These are phyloP conservation scores for Phialemonium atrogriseum DNA, from an alignment of 2,329 filamentous ascomycete species.

Conservation along the genomic window DNA sequence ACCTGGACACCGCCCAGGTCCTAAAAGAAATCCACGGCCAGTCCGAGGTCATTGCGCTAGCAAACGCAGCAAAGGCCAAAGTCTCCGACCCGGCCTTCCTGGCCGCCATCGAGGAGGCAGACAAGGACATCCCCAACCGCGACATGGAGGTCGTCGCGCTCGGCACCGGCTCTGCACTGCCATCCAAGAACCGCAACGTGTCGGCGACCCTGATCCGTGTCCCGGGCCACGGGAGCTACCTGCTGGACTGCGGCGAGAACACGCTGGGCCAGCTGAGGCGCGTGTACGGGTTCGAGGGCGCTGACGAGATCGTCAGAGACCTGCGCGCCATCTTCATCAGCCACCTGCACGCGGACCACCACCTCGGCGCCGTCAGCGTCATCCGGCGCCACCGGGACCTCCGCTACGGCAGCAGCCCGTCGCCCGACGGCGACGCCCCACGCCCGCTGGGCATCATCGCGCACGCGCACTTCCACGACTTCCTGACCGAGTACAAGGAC, in stretches of 20 bases:
- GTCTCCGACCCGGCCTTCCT: slow-evolving; percentile 36
- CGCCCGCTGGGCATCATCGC: slow-evolving; percentile 56
- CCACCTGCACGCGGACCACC: slow-evolving; percentile 93
- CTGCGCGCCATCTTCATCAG: slow-evolving; percentile 85
- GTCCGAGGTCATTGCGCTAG: slow-evolving; percentile 41
- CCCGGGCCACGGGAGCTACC: slow-evolving; percentile 76
- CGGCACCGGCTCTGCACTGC: slow-evolving; percentile 83
- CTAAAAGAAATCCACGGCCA: slow-evolving; percentile 23
- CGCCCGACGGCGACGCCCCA: slow-evolving; percentile 18
- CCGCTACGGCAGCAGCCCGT: slow-evolving; percentile 25
- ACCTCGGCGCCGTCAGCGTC: slow-evolving; percentile 75
- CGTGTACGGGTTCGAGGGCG: slow-evolving; percentile 55
- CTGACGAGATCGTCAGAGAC: slow-evolving; percentile 65
- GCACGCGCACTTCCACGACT: slow-evolving; percentile 61
- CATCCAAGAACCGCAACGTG: slow-evolving; percentile 93
- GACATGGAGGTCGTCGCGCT: slow-evolving; percentile 80
- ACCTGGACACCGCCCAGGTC: slow-evolving; percentile 39
- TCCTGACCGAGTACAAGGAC: slow-evolving; percentile 70
- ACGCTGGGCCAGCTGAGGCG: slow-evolving; percentile 82
- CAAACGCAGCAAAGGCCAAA: slow-evolving; percentile 35
- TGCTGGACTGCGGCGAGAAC: slow-evolving; percentile 88
- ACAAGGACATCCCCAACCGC: slow-evolving; percentile 59
- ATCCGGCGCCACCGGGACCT: slow-evolving; percentile 71
- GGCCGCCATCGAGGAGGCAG: slow-evolving; percentile 38
- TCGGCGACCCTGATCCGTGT: slow-evolving; percentile 79